phyloP scores from a whole-genome alignment of 2,329 filamentous ascomycete genomes.

The Colletotrichum spaethianum region DNA sequence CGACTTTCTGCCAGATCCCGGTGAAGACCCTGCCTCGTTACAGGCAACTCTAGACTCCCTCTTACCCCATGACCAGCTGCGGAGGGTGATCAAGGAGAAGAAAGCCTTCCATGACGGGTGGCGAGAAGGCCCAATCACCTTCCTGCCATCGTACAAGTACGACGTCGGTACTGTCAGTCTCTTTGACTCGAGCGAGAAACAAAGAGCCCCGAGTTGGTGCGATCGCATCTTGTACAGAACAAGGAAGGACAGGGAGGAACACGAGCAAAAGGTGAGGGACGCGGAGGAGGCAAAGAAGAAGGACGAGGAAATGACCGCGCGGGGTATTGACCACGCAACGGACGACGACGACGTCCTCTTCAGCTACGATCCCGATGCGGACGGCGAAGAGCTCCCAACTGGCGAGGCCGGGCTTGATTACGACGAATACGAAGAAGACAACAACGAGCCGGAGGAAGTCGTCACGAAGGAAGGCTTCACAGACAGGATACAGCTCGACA shows the following conservation, averaged over 20 bases:
- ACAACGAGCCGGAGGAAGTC: constrained; percentile 62
- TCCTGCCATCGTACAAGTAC: constrained; percentile 97
- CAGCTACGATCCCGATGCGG: constrained; percentile 88
- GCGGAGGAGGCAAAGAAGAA: constrained; percentile 77
- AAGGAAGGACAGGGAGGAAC: constrained; percentile 75
- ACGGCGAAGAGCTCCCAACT: constrained; percentile 63
- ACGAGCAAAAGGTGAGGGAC: constrained; percentile 75
- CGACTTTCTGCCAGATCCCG: constrained; percentile 76
- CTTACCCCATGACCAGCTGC: constrained; percentile 90
- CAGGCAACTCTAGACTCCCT: constrained; percentile 91
- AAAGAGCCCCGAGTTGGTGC: constrained; percentile 94
- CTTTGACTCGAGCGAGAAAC: constrained; percentile 97
- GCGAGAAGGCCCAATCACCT: constrained; percentile 89
- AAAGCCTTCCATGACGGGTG: constrained; percentile 93
- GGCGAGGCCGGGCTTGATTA: constrained; percentile 68
- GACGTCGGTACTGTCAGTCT: constrained; percentile 92
- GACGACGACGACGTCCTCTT: constrained; percentile 90
- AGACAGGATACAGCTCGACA: constrained; percentile 69
- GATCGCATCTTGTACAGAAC: constrained; percentile 93
- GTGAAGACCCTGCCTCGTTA: constrained; percentile 86
- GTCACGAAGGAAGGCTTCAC: constrained; percentile 70
- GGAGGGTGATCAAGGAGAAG: constrained; percentile 78
- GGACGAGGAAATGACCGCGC: constrained; percentile 88
- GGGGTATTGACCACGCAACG: constrained; percentile 79
- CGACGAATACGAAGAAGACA: constrained; percentile 68